Evolutionary conservation across 345 rosid species (phyloP).

Genomic region (Pistacia integerrima): DNA sequence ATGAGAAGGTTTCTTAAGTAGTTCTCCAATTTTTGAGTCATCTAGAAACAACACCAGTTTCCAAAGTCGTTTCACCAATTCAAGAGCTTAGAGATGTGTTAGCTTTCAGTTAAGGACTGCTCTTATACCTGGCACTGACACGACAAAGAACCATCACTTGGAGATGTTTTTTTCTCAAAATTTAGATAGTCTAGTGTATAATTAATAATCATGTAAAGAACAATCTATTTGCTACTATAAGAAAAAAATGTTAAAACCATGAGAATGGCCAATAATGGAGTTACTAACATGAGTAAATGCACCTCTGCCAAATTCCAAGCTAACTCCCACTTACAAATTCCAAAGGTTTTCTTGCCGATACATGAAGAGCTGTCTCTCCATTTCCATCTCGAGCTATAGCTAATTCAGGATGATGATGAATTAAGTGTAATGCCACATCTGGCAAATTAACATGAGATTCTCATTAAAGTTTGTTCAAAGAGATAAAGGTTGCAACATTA

Average conservation of each 20-base stretch:
- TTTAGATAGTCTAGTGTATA: no score
- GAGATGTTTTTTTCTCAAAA: constrained; percentile 5
- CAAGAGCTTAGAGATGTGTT: constrained; percentile 29
- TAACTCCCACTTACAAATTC: constrained; percentile 8
- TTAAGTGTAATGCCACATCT: constrained; percentile 41
- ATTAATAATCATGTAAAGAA: constrained; percentile 14
- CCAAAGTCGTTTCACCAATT: constrained; percentile 39
- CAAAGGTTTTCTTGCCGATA: constrained; percentile 23
- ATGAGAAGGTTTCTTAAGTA: constrained; percentile 28
- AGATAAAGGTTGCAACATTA: not conserved
- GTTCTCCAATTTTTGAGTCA: constrained; percentile 27
- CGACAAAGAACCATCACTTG: constrained; percentile 13
- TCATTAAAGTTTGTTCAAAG: not conserved
- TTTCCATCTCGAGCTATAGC: constrained; percentile 30
- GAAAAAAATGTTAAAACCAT: constrained; percentile 18
- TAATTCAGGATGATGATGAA: constrained; percentile 35
- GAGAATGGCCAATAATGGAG: constrained; percentile 17
- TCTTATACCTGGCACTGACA: constrained; percentile 40
- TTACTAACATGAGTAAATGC: constrained; percentile 31
- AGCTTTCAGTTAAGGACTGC: constrained; percentile 21
- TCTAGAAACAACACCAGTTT: constrained; percentile 33
- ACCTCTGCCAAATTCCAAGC: constrained; percentile 17
- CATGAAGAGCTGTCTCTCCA: constrained; percentile 24
- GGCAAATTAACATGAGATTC: not conserved
- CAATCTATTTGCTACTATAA: constrained; percentile 33